These are phyloP conservation scores for Cetraspora pellucida DNA, from an alignment of 192 early-diverging fungal species.

Conservation along the genomic window DNA sequence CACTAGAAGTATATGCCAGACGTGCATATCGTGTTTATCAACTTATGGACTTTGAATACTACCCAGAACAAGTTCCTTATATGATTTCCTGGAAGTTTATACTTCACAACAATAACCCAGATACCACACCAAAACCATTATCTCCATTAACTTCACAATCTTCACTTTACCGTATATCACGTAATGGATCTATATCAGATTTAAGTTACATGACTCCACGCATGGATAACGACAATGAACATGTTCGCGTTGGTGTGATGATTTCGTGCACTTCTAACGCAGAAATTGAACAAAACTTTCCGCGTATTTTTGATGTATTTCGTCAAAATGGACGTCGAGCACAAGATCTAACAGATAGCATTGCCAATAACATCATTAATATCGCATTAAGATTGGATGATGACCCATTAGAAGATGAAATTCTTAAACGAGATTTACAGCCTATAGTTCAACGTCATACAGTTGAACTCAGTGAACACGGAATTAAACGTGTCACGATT, in stretches of 20 bases:
- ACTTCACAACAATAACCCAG: conserved; percentile 58
- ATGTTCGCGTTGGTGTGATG: conserved; percentile 86
- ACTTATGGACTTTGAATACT: conserved; percentile 81
- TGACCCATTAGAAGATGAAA: conserved; percentile 69
- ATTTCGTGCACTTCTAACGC: conserved; percentile 69
- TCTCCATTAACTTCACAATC: conserved; percentile 38
- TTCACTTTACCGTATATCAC: conserved; percentile 55
- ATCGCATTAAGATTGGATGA: conserved; percentile 73
- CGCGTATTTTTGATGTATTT: conserved; percentile 64
- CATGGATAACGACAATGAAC: conserved; percentile 58
- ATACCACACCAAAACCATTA: conserved; percentile 34
- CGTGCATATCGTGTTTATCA: conserved; percentile 98
- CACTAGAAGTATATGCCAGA: conserved; percentile 94
- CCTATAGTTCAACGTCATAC: conserved; percentile 64
- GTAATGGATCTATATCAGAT: conserved; percentile 80
- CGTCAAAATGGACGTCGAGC: conserved; percentile 25
- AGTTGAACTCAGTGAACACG: conserved; percentile 66
- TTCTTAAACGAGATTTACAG: conserved; percentile 64
- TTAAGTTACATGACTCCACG: conserved; percentile 76
- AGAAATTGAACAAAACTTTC: conserved; percentile 69
- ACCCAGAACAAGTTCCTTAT: conserved; percentile 64
- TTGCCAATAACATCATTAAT: conserved; percentile 82
- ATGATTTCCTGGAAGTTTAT: conserved; percentile 80
- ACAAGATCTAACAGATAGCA: conserved; percentile 27
- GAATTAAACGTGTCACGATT: conserved; percentile 88